Evolutionary conservation across 2,329 filamentous ascomycete species (phyloP), one percentile per base, ranked within the genome.

Genomic region (Rhexocercosporidium sp.): DNA sequence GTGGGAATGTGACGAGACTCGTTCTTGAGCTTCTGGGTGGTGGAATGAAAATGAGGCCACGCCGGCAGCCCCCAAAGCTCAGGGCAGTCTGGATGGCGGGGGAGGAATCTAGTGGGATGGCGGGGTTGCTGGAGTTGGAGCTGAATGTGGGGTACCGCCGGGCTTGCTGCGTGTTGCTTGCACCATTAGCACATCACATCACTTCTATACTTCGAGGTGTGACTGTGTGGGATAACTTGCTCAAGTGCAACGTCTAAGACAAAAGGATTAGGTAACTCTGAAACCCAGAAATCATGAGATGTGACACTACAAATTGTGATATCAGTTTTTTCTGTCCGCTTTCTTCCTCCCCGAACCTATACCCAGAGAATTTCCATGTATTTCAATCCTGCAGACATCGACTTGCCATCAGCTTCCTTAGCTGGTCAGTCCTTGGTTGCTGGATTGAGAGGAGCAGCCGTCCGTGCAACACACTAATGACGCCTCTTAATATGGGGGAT

Each of bases 401-500:
- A n/a, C 54, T 18, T 34, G 8, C 3, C 54, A 27, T 18, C 34
- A 39, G 3, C 34, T 7, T 25, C 20, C 18, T 18, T 3, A n/a
- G n/a, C 12, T n/a, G 22, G 12, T 7, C 25, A 6, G 14, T 60
- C 25, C 39, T 46, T 60, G 57, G 11, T 59, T 18, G 37, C 18
- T 29, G 27, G n/a, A 46, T 31, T 31, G 6, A 31, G 3, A 44
- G 41, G 5, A 29, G 25, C 27, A 47, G 27, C 22, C 27, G 39
- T 47, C 39, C 22, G 39, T 47, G 22, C 57, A 60, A 29, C 16
- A n/a, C 25, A 31, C 37, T 60, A 47, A 44, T 46, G 14, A 60
- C 39, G 57, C 57, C 22, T 60, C 57, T 46, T 60, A 60, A 60
- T 46, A 60, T 46, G 57, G 39, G 57, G 39, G 16, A 60, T 25